Conservation (phyloP, 352 stramenopile genomes). For the Achlya hypogyna region DNA sequence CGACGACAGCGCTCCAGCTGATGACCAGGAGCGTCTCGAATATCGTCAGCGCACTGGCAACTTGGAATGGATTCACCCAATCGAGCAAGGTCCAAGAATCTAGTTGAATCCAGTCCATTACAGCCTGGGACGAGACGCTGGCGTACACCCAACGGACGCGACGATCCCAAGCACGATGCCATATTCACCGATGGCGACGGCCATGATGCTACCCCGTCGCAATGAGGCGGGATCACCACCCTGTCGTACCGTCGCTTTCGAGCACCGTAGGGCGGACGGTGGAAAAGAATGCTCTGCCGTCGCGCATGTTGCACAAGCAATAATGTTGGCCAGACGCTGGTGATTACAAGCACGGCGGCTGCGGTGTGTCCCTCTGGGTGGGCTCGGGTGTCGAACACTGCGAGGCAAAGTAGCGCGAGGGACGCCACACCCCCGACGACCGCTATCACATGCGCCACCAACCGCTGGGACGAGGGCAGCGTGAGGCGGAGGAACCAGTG, state of each 20-base stretch:
- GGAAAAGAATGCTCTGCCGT: not conserved
- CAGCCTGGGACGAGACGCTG: not conserved
- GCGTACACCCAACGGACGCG: not conserved
- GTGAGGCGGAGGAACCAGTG: conserved; percentile 5
- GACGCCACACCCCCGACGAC: not conserved
- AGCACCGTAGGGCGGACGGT: not conserved
- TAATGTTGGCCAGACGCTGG: not conserved
- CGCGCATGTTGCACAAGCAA: not conserved
- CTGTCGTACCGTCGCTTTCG: too few relatives aligned
- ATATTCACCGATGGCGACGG: not conserved
- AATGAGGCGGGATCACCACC: too few relatives aligned
- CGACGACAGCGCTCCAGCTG: not conserved
- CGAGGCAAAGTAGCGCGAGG: not conserved
- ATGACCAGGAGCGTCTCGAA: not conserved
- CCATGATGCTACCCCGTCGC: not conserved
- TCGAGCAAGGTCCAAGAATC: not conserved
- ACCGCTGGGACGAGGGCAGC: not conserved
- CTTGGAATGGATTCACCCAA: too few relatives aligned
- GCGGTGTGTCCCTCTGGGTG: not conserved
- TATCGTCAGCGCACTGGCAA: not conserved
- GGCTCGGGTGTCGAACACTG: not conserved
- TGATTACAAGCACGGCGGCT: not conserved
- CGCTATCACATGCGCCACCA: not conserved
- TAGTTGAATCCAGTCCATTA: not conserved
- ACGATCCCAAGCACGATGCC: not conserved